Evolutionary conservation across 495 filamentous ascomycete species (phyloP).

Genomic region (Massariosphaeria phaeospora): DNA sequence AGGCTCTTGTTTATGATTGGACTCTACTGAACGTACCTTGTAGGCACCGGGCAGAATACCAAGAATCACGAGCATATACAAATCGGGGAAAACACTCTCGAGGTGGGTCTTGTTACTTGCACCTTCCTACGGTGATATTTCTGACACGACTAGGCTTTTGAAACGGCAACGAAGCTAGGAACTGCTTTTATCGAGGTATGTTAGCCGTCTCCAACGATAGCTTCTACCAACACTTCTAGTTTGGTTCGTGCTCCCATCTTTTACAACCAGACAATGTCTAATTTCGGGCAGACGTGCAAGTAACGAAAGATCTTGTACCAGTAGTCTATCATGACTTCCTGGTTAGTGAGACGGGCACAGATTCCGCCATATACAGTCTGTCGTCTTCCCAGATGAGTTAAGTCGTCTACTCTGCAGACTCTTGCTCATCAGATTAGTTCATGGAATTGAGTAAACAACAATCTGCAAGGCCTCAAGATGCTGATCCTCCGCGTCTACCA

Average conservation of each 20-base stretch:
- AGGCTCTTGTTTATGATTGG: too few species aligned
- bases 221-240: not conserved
- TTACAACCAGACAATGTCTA: not conserved
- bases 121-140: not conserved
- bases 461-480: too few species aligned
- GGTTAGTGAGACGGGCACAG: conserved; percentile 42
- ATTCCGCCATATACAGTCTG: conserved; percentile 40
- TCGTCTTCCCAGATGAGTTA: conserved; percentile 36
- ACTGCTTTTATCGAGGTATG: conserved; percentile 42
- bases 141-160: conserved; percentile 40
- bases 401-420: not conserved
- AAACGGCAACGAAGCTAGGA: conserved; percentile 36
- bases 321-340: conserved; percentile 45
- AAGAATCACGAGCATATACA: conserved; percentile 29
- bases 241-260: not conserved
- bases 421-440: too few species aligned
- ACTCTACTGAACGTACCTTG: not conserved
- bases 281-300: conserved; percentile 39
- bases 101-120: conserved; percentile 14
- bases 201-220: not conserved
- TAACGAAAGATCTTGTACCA: conserved; percentile 42
- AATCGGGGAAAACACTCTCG: conserved; percentile 42
- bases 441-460: too few species aligned
- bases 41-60: not conserved
- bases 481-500: too few species aligned